Conservation (phyloP, 2,329 filamentous ascomycete genomes). For the Cercospora berteroae region DNA sequence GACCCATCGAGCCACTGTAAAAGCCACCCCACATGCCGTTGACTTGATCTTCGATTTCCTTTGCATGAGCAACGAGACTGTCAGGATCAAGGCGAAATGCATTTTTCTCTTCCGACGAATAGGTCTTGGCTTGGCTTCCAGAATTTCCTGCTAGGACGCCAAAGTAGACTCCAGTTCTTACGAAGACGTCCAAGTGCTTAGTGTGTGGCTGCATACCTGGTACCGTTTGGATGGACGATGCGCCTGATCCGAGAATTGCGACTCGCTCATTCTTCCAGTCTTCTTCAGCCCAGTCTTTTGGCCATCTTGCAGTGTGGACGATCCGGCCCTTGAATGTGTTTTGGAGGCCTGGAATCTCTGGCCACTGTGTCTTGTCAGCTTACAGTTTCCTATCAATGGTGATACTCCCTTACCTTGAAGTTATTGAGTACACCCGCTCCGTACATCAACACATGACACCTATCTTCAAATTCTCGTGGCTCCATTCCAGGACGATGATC, state of each 20-base stretch:
- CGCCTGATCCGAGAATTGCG: conserved; percentile 47
- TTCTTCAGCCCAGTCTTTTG: conserved; percentile 45
- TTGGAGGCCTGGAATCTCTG: conserved; percentile 41
- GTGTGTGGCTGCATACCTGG: conserved; percentile 48
- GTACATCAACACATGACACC: conserved; percentile 46
- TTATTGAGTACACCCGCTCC: conserved; percentile 43
- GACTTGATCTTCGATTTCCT: conserved; percentile 39
- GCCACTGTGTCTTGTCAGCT: conserved; percentile 23
- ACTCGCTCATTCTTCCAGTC: conserved; percentile 45
- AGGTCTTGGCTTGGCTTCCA: conserved; percentile 45
- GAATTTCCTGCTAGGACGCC: conserved; percentile 48
- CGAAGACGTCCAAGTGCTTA: conserved; percentile 49
- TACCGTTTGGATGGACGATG: conserved; percentile 49
- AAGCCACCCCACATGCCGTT: conserved; percentile 51
- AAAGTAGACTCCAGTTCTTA: conserved; percentile 45
- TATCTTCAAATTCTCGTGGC: conserved; percentile 43
- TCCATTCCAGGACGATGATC: conserved; percentile 40
- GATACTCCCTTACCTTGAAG: background rate
- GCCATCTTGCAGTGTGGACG: conserved; percentile 49
- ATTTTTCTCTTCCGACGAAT: conserved; percentile 44
- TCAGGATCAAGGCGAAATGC: conserved; percentile 45
- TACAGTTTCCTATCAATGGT: background rate
- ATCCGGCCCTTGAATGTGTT: conserved; percentile 47
- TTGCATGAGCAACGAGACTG: conserved; percentile 43
- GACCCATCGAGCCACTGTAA: conserved; percentile 44